Evolutionary conservation across 2,329 filamentous ascomycete species (phyloP), one percentile per base, ranked within the genome.

Genomic region (Aspergillus spinulosporus): DNA sequence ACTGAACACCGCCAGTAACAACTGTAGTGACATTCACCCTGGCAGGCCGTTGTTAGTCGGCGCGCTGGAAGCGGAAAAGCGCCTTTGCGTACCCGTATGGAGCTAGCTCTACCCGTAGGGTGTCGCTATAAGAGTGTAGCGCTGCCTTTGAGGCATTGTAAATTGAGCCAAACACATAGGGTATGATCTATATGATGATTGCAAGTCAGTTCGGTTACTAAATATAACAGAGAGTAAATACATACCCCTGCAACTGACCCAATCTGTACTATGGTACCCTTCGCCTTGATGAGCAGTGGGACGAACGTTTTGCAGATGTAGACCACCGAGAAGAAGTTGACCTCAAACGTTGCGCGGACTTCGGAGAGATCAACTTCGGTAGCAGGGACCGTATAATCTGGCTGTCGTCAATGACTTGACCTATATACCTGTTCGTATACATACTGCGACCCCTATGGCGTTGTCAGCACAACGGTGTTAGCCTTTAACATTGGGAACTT

Each of bases 71-170:
- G 28, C 11, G n/a, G 40, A 5, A 9, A 5, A 14, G 31, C 26
- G 12, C 26, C 21, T 21, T 43, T 39, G 62, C 68, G 31, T 66
- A 76, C 74, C 72, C 73, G 44, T 75, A 74, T 1, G 82, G 83
- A 56, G 71, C 74, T 68, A 86, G 70, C 64, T 86, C 83, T 14
- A 86, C 78, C 9, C 84, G 77, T 46, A 86, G 67, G 0, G 82
- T 84, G 57, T 86, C 78, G 55, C 78, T 80, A 66, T 82, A 86
- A 1, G 78, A 74, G 65, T 85, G 82, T 36, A 86, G 65, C 0
- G 84, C 84, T 0, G 82, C 84, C 67, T 86, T 86, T 37, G 79
- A 80, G 5, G 82, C 81, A 62, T 83, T 84, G 72, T 87, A 86
- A 12, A 75, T 72, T 2, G 74, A 76, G 11, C 74, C 74, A 56